These are phyloP conservation scores for Nectriaceae sp. DNA, from an alignment of 2,329 filamentous ascomycete genomes.

Conservation along the genomic window DNA sequence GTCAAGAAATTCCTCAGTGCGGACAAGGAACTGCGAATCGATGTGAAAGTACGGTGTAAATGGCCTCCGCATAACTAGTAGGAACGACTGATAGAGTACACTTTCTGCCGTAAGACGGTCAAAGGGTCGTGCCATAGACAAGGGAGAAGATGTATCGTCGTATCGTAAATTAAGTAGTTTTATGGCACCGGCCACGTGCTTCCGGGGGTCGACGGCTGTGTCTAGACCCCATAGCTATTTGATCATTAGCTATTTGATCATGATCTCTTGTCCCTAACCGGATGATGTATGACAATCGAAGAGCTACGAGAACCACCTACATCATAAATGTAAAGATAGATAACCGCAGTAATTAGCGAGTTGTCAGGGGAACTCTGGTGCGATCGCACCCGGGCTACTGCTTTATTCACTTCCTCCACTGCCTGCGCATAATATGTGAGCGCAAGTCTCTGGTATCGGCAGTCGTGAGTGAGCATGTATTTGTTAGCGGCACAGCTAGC, in stretches of 20 bases:
- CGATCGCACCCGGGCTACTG: neutral
- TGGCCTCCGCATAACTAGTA: conserved; percentile 5
- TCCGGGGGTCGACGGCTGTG: conserved; percentile 6
- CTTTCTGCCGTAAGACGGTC: conserved; percentile 10
- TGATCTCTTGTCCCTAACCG: neutral
- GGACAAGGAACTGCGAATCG: conserved; percentile 6
- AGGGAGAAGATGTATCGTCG: neutral
- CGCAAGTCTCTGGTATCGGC: conserved; percentile 6
- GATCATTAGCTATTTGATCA: neutral
- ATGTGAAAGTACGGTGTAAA: conserved; percentile 10
- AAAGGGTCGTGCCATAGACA: conserved; percentile 6
- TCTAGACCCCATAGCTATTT: conserved; percentile 9
- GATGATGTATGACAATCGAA: neutral
- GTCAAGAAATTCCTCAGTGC: conserved; percentile 4
- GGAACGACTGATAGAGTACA: conserved; percentile 14
- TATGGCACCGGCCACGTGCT: conserved; percentile 10
- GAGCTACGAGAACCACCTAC: neutral
- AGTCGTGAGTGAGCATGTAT: conserved; percentile 5
- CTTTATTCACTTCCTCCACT: conserved; percentile 3
- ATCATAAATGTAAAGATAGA: conserved; percentile 9
- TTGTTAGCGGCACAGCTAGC: conserved; percentile 11
- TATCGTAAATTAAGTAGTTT: conserved; percentile 8
- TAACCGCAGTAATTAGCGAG: conserved; percentile 5
- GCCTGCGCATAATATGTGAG: conserved; percentile 10
- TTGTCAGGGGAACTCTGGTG: neutral